Evolutionary conservation across 257 asterid species (phyloP).

Genomic region (Scutellaria galericulata): DNA sequence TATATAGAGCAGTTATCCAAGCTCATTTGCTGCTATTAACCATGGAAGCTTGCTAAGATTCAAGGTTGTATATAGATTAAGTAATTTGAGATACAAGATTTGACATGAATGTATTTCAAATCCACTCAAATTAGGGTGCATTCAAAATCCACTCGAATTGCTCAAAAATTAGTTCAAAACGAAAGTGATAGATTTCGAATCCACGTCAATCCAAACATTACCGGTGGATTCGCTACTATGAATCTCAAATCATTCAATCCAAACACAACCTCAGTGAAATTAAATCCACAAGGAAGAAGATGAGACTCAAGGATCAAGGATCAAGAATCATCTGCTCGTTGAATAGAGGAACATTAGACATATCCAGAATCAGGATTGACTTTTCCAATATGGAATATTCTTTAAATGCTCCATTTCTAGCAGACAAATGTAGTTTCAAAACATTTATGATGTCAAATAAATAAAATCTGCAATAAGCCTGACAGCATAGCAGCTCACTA

Average conservation of each 20-base stretch:
- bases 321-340: not conserved
- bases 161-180: no score
- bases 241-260: no score
- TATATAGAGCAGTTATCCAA: slow-evolving; percentile 10
- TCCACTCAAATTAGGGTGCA: no score
- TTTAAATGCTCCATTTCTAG: not conserved
- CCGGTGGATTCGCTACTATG: no score
- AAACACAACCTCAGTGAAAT: not conserved
- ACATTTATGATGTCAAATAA: not conserved
- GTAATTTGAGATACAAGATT: no score
- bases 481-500: not conserved
- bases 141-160: no score
- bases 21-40: not conserved
- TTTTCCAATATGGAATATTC: not conserved
- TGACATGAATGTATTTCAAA: no score
- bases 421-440: not conserved
- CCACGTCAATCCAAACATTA: no score
- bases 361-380: not conserved
- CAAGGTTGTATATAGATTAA: no score
- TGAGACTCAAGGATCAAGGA: not conserved
- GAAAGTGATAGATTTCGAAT: no score
- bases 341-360: slow-evolving; percentile 3
- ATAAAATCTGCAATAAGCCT: not conserved
- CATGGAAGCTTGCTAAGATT: not conserved
- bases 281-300: not conserved